Evolutionary conservation across 495 filamentous ascomycete genomes (phyloP).

Genomic region (Daldinia grandis): DNA sequence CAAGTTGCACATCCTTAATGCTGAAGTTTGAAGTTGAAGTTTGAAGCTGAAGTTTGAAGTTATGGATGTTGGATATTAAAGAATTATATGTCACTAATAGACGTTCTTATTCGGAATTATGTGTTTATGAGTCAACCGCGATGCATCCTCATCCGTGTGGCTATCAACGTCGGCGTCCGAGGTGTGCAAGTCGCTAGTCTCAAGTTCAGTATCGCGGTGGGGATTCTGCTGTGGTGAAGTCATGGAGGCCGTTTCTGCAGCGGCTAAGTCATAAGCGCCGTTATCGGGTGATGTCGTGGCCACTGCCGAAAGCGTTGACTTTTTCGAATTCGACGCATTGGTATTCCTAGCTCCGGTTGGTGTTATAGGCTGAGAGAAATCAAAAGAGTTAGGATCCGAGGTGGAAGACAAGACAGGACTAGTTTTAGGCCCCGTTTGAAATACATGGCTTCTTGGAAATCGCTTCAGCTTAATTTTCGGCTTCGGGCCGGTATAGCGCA

Average conservation of each 20-base stretch:
- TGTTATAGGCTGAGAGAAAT: conserved; percentile 48
- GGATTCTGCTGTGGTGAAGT: conserved; percentile 26
- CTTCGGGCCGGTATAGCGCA: conserved; percentile 27
- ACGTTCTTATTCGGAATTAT: not conserved
- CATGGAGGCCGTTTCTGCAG: conserved; percentile 32
- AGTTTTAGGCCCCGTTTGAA: conserved; percentile 33
- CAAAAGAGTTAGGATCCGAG: conserved; percentile 39
- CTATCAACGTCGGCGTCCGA: conserved; percentile 46
- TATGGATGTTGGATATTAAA: not conserved
- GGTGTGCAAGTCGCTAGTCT: conserved; percentile 42
- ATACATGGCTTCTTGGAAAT: conserved; percentile 41
- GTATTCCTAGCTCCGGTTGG: conserved; percentile 16
- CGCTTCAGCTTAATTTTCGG: conserved; percentile 45
- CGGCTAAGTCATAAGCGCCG: not conserved
- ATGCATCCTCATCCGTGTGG: conserved; percentile 37
- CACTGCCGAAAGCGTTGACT: conserved; percentile 14
- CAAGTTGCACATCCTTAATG: not conserved
- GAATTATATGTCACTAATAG: not conserved
- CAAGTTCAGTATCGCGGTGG: conserved; percentile 24
- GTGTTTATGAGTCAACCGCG: not conserved
- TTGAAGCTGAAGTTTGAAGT: not conserved
- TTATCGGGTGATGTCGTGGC: not conserved
- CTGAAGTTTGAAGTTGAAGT: not conserved
- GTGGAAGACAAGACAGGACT: conserved; percentile 28
- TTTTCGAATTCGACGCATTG: conserved; percentile 1